These are phyloP conservation scores for Diplocarpon mali DNA, from an alignment of 2,329 filamentous ascomycete species.

Conservation along the genomic window DNA sequence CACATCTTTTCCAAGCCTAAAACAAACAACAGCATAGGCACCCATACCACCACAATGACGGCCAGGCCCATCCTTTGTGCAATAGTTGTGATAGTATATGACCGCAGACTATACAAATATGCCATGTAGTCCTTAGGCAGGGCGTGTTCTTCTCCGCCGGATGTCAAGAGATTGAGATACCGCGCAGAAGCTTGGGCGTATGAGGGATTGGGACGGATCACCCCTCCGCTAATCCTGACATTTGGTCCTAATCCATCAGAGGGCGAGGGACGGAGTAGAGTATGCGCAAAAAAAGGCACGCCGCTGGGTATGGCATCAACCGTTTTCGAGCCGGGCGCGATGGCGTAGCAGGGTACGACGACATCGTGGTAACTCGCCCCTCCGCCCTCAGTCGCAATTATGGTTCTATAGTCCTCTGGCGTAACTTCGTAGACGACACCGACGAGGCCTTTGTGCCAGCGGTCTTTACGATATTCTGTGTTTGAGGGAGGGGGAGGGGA, in stretches of 20 bases:
- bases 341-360: conserved; percentile 62
- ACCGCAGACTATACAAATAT: conserved; percentile 57
- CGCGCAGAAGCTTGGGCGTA: conserved; percentile 77
- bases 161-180: conserved; percentile 70
- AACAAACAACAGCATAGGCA: conserved; percentile 44
- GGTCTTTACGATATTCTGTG: conserved; percentile 38
- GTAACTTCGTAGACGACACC: conserved; percentile 97
- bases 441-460: conserved; percentile 73
- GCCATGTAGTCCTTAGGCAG: conserved; percentile 67
- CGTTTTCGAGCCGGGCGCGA: conserved; percentile 43
- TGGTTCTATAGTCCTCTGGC: conserved; percentile 65
- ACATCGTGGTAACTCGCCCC: conserved; percentile 79
- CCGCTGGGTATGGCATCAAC: conserved; percentile 55
- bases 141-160: conserved; percentile 69
- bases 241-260: background rate
- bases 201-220: conserved; percentile 48
- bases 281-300: conserved; percentile 69
- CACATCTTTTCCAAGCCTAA: conserved; percentile 39
- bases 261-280: conserved; percentile 51
- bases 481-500: conserved; percentile 25
- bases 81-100: conserved; percentile 58
- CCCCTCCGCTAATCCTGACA: background rate
- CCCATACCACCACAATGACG: conserved; percentile 49
- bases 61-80: conserved; percentile 55
- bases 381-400: conserved; percentile 84